Percentiles rank a stretch among this genome's conserved stretches.
Evolutionary conservation across 805 yeast genomes (phyloP).

Genomic region (Yarrowia deformans): DNA sequence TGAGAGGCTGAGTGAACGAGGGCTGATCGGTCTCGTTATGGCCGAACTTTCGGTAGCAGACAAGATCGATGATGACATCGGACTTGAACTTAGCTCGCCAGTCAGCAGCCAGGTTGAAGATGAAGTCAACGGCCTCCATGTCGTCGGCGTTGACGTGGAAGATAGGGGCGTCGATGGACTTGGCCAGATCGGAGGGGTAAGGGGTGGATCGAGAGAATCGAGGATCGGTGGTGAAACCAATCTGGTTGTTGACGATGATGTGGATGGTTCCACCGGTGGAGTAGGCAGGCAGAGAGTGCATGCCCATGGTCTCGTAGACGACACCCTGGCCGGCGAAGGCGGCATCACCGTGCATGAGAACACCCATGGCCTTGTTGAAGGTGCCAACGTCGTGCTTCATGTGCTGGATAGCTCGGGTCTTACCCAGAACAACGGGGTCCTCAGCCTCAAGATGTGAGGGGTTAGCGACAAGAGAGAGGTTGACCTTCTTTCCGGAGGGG

Average conservation of each 20-base stretch:
- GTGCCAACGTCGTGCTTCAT: slow-evolving; percentile 85
- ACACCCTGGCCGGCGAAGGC: slow-evolving; percentile 99
- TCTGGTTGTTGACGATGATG: slow-evolving; percentile 95
- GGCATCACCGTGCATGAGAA: slow-evolving; percentile 97
- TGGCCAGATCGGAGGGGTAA: slow-evolving; percentile 97
- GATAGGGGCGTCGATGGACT: slow-evolving; percentile 95
- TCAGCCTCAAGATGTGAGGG: slow-evolving; percentile 99
- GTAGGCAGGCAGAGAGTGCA: slow-evolving; percentile 89
- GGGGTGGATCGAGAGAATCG: slow-evolving; percentile 96
- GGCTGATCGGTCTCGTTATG: slow-evolving; percentile 99
- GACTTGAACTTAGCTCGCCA: slow-evolving; percentile 97
- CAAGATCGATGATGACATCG: slow-evolving; percentile 95
- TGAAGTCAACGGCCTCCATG: slow-evolving; percentile 88
- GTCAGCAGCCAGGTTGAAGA: slow-evolving; percentile 96
- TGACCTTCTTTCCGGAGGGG: slow-evolving; percentile 95
- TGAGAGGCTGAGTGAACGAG: slow-evolving; percentile 95
- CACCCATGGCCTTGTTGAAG: slow-evolving; percentile 86
- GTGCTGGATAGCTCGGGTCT: slow-evolving; percentile 95
- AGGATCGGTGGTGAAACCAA: slow-evolving; percentile 99
- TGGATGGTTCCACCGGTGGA: slow-evolving; percentile 99
- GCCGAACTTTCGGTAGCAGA: slow-evolving; percentile 98
- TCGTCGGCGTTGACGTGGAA: slow-evolving; percentile 99
- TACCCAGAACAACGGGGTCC: slow-evolving; percentile 98
- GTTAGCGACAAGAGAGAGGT: slow-evolving; percentile 94
- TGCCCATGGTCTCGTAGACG: slow-evolving; percentile 97